Evolutionary conservation across 2,329 filamentous ascomycete species (phyloP), one percentile per base, ranked within the genome.

Genomic region (Thermothelomyces thermophilus): DNA sequence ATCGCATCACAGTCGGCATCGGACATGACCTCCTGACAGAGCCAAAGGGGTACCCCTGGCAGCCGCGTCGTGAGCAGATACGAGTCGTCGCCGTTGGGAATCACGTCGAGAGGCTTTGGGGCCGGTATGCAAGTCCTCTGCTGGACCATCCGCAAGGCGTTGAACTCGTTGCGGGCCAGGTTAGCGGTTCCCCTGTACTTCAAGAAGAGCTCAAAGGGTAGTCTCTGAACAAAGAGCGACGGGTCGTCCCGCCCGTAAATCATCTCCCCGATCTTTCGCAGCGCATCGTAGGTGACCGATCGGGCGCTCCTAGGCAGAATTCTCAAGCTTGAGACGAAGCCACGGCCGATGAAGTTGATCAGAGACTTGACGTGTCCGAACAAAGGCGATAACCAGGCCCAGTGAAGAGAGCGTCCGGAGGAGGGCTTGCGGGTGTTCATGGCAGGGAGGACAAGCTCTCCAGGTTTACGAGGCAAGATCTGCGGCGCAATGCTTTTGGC

Each of bases 191-290:
- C 11, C 2, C 49, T 14, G 31, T 51, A 47, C 42, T 68, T 67
- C 14, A 68, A 44, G 42, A 62, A 67, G 1, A 67, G 59, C 7
- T 63, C 62, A 46, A 67, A 66, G 2, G 63, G 64, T 14, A 67
- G 45, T 33, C 58, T 56, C 37, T 61, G 59, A 9, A 62, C 48
- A 6, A n/a, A 20, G 10, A 16, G 57, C 5, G 14, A 39, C 8
- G 40, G 17, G 36, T 43, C 17, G 2, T 46, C 46, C 17, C 43
- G 33, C 11, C 59, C 60, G 39, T 64, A 63, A 3, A 61, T 13
- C 9, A 33, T 17, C 5, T 8, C 19, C 16, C 59, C 63, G 24
- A 62, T 39, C 41, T 48, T 52, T 17, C 22, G 43, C 16, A 66
- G 34, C 9, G 39, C 28, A 13, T 52, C 33, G 46, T 63, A 63